Evolutionary conservation across 73 alveolate species (phyloP).

Genomic region (Symbiodinium natans): DNA sequence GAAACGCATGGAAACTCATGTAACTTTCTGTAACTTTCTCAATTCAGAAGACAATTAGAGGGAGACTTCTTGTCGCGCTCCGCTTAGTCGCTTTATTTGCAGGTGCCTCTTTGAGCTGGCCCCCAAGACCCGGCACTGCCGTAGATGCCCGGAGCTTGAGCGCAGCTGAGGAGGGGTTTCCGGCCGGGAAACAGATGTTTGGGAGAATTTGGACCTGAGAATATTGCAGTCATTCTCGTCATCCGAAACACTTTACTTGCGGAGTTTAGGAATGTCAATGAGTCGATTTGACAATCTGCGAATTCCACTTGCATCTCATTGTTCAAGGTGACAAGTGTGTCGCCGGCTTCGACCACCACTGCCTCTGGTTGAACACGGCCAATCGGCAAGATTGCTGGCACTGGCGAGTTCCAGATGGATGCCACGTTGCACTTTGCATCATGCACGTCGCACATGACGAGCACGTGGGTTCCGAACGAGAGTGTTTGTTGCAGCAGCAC

Average conservation of each 20-base stretch:
- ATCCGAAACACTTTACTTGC: neutral
- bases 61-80: neutral
- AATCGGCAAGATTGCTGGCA: too few relatives aligned
- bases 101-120: slow-evolving; percentile 59
- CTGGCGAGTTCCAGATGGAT: too few relatives aligned
- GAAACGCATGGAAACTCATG: too few relatives aligned
- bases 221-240: neutral
- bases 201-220: too few relatives aligned
- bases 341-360: slow-evolving; percentile 89
- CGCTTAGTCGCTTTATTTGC: neutral
- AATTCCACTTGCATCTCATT: too few relatives aligned
- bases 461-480: too few relatives aligned
- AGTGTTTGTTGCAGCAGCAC: too few relatives aligned
- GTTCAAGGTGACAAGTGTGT: slow-evolving; percentile 59
- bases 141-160: slow-evolving; percentile 13
- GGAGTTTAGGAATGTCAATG: neutral
- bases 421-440: too few relatives aligned
- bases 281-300: neutral
- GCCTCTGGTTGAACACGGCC: slow-evolving; percentile 73
- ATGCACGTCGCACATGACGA: too few relatives aligned
- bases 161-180: neutral
- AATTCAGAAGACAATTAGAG: neutral
- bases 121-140: slow-evolving; percentile 91
- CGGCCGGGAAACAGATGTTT: too few relatives aligned
- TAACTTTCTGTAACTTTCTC: neutral